Percentiles rank a stretch among this genome's conserved stretches.
phyloP scores from a whole-genome alignment of 225 moss, liverwort and hornwort species.

The Climacium dendroides region DNA sequence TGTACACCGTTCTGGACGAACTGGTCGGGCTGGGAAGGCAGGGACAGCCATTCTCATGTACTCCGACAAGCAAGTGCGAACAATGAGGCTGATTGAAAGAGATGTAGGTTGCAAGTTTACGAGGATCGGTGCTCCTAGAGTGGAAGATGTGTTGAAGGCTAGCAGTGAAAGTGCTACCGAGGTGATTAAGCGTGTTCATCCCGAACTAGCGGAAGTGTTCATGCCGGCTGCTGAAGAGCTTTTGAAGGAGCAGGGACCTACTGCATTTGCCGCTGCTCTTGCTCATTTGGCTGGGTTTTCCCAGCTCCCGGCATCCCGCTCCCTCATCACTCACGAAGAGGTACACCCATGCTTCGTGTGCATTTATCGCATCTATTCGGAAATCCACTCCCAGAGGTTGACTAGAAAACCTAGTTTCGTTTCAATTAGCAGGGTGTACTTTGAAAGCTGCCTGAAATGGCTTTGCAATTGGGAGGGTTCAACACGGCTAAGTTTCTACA shows the following conservation, averaged over 20 bases:
- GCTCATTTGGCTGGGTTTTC: slow-evolving; percentile 74
- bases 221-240: slow-evolving; percentile 61
- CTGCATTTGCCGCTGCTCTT: slow-evolving; percentile 73
- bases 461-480: neutral
- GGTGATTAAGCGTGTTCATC: slow-evolving; percentile 55
- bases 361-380: neutral
- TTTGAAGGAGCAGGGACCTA: slow-evolving; percentile 50
- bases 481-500: neutral
- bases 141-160: slow-evolving; percentile 58
- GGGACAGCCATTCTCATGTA: slow-evolving; percentile 77
- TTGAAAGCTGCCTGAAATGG: neutral
- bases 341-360: neutral
- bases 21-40: slow-evolving; percentile 72
- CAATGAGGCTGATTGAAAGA: slow-evolving; percentile 66
- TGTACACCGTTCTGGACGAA: slow-evolving; percentile 80
- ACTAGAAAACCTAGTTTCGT: neutral
- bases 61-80: slow-evolving; percentile 48
- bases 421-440: neutral
- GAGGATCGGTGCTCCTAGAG: slow-evolving; percentile 40
- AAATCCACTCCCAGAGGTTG: neutral
- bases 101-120: slow-evolving; percentile 72
- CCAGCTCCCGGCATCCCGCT: slow-evolving; percentile 60
- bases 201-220: slow-evolving; percentile 48
- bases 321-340: slow-evolving; percentile 76
- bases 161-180: slow-evolving; percentile 59